phyloP scores from a whole-genome alignment of 1,139 yeast genomes.

The Arxiozyma slooffiae region DNA sequence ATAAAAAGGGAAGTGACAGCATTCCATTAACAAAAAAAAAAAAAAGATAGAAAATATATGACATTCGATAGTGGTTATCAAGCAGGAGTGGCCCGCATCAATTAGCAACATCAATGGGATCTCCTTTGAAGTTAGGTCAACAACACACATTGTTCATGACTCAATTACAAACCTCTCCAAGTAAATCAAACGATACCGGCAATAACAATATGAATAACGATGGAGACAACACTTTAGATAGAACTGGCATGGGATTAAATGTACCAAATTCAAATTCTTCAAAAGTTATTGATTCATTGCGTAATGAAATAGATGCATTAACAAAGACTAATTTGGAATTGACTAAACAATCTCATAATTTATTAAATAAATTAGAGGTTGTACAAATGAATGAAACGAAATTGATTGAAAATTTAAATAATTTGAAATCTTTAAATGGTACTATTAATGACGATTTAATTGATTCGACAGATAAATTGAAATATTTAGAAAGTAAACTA shows the following conservation, averaged over 20 bases:
- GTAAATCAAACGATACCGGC: neutral
- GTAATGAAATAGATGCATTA: constrained; percentile 45
- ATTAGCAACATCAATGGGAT: constrained; percentile 1
- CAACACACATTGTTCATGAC: constrained; percentile 13
- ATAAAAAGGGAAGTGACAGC: too few species aligned
- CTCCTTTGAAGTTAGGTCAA: constrained; percentile 12
- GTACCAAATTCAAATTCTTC: neutral
- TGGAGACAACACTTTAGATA: neutral
- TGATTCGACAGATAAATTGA: constrained; percentile 55
- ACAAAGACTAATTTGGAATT: constrained; percentile 45
- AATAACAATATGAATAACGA: neutral
- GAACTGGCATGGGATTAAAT: neutral
- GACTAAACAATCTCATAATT: constrained; percentile 38
- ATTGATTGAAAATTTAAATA: constrained; percentile 42
- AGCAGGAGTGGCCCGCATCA: neutral
- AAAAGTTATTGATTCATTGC: constrained; percentile 49
- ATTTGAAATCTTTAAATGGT: constrained; percentile 58
- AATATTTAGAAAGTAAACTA: constrained; percentile 50
- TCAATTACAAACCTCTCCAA: constrained; percentile 8
- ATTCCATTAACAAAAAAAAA: too few species aligned
- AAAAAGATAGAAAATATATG: too few species aligned
- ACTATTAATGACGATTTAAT: constrained; percentile 50
- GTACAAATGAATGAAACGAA: constrained; percentile 46
- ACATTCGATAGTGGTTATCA: neutral
- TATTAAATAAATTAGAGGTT: constrained; percentile 42